Evolutionary conservation across 2,329 filamentous ascomycete species (phyloP), one percentile per base, ranked within the genome.

Genomic region (Penicillium sp.): DNA sequence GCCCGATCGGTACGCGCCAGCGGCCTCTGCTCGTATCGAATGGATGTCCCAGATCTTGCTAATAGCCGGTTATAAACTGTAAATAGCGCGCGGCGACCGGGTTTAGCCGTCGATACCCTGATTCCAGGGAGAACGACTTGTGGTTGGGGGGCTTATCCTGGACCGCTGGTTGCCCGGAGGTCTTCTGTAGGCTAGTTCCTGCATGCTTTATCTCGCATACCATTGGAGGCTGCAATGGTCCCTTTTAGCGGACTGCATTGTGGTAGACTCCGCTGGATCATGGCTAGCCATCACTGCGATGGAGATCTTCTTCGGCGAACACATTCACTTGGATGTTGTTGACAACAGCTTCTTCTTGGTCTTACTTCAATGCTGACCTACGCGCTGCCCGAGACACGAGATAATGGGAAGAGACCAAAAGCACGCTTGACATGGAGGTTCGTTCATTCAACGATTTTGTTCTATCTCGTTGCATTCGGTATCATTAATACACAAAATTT

Each of bases 401-500:
- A 19, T 7, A 13, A 28, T n/a, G 12, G 8, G 2, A 9, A 12
- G 19, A 10, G 12, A 10, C 9, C 33, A 33, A 19, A 32, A 37
- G 17, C 19, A 45, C 21, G 32, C 22, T 40, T 40, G 33, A 19
- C 24, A 39, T 39, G 29, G 35, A 31, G 35, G 19, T 53, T 48
- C 26, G 48, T 57, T 57, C 46, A 54, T 56, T 55, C 53, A 37
- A 55, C 48, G 8, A 51, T 54, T 55, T 53, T 61, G 56, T 22
- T 52, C 41, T 50, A 53, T 53, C 38, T 55, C 57, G 39, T 59
- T 52, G 47, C 50, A 56, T 57, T 60, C 44, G 54, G 53, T 60
- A 59, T 60, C 57, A 60, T 62, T 51, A 60, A 57, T 45, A 56
- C 43, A 49, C 50, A 53, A 49, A 39, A 24, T 49, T 45, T 48